Evolutionary conservation across 2,329 filamentous ascomycete species (phyloP).

Genomic region (Aspergillus tamarii): DNA sequence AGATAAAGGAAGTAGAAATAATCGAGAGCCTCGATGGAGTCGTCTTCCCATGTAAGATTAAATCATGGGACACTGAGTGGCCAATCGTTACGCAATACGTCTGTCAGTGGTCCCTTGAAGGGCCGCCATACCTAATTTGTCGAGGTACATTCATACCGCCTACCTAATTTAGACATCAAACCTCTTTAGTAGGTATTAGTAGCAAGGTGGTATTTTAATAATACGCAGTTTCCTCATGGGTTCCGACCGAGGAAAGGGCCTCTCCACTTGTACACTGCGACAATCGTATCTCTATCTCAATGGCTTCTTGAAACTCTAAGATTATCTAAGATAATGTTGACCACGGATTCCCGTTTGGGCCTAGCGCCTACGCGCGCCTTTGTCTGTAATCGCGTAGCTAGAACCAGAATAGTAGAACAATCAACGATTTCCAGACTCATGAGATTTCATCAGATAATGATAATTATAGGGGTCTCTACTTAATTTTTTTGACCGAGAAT

Average conservation of each 20-base stretch:
- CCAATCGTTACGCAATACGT: background rate
- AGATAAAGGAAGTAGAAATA: background rate
- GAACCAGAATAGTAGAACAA: too few species aligned
- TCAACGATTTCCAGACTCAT: too few species aligned
- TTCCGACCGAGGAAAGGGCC: background rate
- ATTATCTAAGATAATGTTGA: too few species aligned
- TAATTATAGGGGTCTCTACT: background rate
- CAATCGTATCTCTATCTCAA: background rate
- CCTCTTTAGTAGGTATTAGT: background rate
- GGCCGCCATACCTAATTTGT: background rate
- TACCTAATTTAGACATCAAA: background rate
- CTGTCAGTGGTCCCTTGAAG: background rate
- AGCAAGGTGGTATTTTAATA: background rate
- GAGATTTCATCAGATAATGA: too few species aligned
- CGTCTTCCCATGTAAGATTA: background rate
- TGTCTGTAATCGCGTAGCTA: too few species aligned
- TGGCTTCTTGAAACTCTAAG: background rate
- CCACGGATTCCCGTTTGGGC: too few species aligned
- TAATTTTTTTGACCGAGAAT: background rate
- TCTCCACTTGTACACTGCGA: background rate
- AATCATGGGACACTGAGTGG: background rate
- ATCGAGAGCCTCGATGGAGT: background rate
- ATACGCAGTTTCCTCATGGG: background rate
- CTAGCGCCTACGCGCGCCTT: too few species aligned
- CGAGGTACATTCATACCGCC: background rate